Conservation (phyloP, 1,139 yeast genomes). For the Kluyveromyces marxianus region DNA sequence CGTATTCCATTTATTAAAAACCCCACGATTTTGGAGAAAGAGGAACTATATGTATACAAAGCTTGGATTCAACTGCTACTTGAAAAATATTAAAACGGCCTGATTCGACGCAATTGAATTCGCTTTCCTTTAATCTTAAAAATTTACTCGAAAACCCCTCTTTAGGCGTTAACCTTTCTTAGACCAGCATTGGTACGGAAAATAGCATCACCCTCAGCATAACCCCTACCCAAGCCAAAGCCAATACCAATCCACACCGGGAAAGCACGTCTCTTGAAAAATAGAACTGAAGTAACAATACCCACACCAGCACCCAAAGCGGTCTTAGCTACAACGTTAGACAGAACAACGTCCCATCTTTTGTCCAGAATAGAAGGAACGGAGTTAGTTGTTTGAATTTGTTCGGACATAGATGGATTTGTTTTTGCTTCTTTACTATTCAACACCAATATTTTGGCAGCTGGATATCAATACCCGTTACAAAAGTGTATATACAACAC, state of each 20-base stretch:
- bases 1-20: too few species aligned
- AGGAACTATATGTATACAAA: too few species aligned
- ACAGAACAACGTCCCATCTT: constrained; percentile 95
- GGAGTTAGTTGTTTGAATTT: constrained; percentile 35
- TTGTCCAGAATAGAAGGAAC: constrained; percentile 71
- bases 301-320: constrained; percentile 98
- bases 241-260: constrained; percentile 97
- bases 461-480: too few species aligned
- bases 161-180: constrained; percentile 59
- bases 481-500: too few species aligned
- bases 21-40: too few species aligned
- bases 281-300: constrained; percentile 82
- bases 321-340: constrained; percentile 89
- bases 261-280: constrained; percentile 90
- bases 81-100: too few species aligned
- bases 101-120: too few species aligned
- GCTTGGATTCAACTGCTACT: too few species aligned
- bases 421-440: not conserved
- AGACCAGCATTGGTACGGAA: constrained; percentile 77
- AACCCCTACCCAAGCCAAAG: constrained; percentile 94
- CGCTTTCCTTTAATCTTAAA: too few species aligned
- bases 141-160: not conserved
- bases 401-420: constrained; percentile 25
- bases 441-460: too few species aligned
- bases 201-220: constrained; percentile 95